Conservation (phyloP, 805 yeast genomes). For the Candida michaelii region DNA sequence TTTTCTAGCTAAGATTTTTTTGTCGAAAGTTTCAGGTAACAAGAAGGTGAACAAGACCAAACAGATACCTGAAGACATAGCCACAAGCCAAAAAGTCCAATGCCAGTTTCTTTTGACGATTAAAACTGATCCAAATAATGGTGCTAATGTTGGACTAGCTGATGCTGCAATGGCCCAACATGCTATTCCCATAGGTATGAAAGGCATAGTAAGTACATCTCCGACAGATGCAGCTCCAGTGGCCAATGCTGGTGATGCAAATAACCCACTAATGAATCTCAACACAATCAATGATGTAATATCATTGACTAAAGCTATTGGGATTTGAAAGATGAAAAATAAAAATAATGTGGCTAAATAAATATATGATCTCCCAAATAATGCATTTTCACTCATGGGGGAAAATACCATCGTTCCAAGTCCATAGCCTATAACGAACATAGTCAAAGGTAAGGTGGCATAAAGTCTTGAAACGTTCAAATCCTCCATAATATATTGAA, state of each 20-base stretch:
- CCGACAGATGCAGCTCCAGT: constrained; percentile 60
- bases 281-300: constrained; percentile 52
- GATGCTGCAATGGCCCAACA: constrained; percentile 55
- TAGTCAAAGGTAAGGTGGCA: constrained; percentile 52
- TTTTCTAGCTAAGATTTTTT: constrained; percentile 46
- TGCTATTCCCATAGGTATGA: constrained; percentile 47
- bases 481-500: constrained; percentile 43
- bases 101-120: constrained; percentile 52
- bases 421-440: constrained; percentile 63
- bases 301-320: constrained; percentile 51
- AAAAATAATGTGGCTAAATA: constrained; percentile 49
- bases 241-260: constrained; percentile 57
- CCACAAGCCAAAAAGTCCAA: constrained; percentile 54
- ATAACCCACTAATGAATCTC: constrained; percentile 54
- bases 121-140: constrained; percentile 52
- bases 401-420: constrained; percentile 61
- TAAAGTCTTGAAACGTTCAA: constrained; percentile 44
- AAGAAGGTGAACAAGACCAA: constrained; percentile 36
- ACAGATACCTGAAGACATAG: constrained; percentile 39
- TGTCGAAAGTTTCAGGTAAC: constrained; percentile 49
- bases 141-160: constrained; percentile 57
- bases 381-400: constrained; percentile 58
- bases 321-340: constrained; percentile 55
- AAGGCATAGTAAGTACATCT: constrained; percentile 45
- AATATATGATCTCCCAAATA: constrained; percentile 52